Evolutionary conservation across 2,329 filamentous ascomycete genomes (phyloP).

Genomic region (Cladosporium sp.): DNA sequence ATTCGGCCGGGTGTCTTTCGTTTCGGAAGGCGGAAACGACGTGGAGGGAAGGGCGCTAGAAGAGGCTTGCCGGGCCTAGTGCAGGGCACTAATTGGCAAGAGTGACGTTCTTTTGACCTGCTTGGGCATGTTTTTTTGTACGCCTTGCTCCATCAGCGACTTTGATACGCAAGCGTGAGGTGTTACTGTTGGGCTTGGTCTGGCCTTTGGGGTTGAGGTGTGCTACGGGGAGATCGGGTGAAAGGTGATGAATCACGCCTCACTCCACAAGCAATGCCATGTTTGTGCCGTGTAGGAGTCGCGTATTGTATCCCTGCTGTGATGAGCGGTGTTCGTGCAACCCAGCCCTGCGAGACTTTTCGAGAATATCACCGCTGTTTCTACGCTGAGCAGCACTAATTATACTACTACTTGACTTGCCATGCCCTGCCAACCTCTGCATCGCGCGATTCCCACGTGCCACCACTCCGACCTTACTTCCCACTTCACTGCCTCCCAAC

Average conservation of each 20-base stretch:
- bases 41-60: neutral
- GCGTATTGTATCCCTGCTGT: neutral
- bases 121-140: conserved; percentile 7
- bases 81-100: neutral
- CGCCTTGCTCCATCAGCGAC: neutral
- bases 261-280: neutral
- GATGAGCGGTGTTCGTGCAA: neutral
- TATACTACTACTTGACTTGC: neutral
- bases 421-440: neutral
- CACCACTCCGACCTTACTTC: neutral
- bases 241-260: neutral
- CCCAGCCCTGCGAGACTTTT: conserved; percentile 1
- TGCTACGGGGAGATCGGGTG: neutral
- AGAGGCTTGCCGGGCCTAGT: conserved; percentile 1
- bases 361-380: conserved; percentile 12
- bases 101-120: neutral
- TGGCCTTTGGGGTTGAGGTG: neutral
- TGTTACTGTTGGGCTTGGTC: neutral
- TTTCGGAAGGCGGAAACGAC: neutral
- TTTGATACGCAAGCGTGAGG: neutral
- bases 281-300: neutral
- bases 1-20: neutral
- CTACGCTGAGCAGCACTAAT: neutral
- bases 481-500: neutral
- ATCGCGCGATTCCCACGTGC: conserved; percentile 8